Conservation (phyloP, 768 basidiomycete genomes). For the Suillus hirtellus region DNA sequence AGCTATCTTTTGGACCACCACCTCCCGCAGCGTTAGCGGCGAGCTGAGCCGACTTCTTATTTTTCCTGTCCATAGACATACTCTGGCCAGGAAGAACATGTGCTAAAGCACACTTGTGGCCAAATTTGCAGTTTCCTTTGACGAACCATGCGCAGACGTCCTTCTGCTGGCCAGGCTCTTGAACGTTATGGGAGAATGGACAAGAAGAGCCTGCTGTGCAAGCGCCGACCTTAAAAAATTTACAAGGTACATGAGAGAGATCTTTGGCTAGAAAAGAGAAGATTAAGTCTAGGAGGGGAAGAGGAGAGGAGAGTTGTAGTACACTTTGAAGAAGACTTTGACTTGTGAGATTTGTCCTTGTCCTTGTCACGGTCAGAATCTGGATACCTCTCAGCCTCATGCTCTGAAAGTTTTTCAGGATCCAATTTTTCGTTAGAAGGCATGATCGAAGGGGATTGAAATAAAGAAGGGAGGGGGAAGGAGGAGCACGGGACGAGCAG, state of each 20-base stretch:
- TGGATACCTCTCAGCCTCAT: constrained; percentile 25
- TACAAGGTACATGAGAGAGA: constrained; percentile 95
- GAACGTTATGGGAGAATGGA: constrained; percentile 84
- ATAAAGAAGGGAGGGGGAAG: constrained; percentile 5
- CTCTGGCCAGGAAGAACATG: constrained; percentile 93
- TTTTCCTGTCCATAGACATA: constrained; percentile 96
- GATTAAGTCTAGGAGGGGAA: constrained; percentile 4
- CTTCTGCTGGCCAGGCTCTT: constrained; percentile 77
- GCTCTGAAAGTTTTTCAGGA: constrained; percentile 17
- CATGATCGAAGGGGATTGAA: constrained; percentile 17
- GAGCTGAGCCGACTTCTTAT: constrained; percentile 87
- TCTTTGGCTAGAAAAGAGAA: constrained; percentile 62
- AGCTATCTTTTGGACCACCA: constrained; percentile 33
- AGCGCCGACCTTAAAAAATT: constrained; percentile 93
- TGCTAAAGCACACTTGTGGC: constrained; percentile 85
- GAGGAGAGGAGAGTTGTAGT: constrained; percentile 11
- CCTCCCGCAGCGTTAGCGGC: constrained; percentile 46
- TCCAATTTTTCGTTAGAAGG: constrained; percentile 25
- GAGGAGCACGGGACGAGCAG: constrained; percentile 3
- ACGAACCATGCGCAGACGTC: constrained; percentile 88
- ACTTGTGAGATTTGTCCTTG: constrained; percentile 16
- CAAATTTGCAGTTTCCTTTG: constrained; percentile 89
- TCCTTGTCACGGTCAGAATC: constrained; percentile 16
- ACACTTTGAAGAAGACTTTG: constrained; percentile 37
- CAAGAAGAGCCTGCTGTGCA: constrained; percentile 94